Evolutionary conservation across 108 stramenopile species (phyloP).

Genomic region (Mayamaea pseudoterrestris): DNA sequence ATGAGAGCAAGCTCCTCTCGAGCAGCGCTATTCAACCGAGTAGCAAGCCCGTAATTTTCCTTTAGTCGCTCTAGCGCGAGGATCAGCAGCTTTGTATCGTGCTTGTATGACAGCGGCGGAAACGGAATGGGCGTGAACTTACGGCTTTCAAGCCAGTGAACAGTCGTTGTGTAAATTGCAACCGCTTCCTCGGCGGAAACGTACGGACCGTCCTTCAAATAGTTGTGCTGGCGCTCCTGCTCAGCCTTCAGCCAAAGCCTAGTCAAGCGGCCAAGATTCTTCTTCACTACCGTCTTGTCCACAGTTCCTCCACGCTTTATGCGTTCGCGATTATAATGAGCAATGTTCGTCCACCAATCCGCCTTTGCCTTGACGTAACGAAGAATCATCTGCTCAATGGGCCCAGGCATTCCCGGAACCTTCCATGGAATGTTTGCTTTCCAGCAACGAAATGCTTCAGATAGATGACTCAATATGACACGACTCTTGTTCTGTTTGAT

Average conservation of each 20-base stretch:
- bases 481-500: conserved; percentile 97
- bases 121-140: conserved; percentile 99
- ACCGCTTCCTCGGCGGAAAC: conserved; percentile 98
- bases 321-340: conserved; percentile 98
- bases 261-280: conserved; percentile 96
- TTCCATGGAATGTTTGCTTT: conserved; percentile 99
- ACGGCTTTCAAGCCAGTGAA: conserved; percentile 98
- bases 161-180: conserved; percentile 98
- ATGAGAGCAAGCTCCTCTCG: conserved; percentile 97
- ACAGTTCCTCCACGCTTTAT: conserved; percentile 99
- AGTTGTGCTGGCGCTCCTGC: conserved; percentile 99
- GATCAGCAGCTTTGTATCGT: conserved; percentile 99
- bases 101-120: conserved; percentile 98
- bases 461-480: conserved; percentile 93
- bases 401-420: conserved; percentile 98
- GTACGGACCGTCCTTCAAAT: conserved; percentile 97
- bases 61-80: conserved; percentile 98
- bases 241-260: conserved; percentile 99
- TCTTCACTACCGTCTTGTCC: conserved; percentile 99
- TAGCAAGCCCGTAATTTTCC: conserved; percentile 90
- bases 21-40: conserved; percentile 89
- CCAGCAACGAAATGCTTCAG: conserved; percentile 98
- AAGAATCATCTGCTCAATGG: conserved; percentile 99
- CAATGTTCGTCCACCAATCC: conserved; percentile 99
- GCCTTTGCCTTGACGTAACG: conserved; percentile 99